A percentile compares a stretch with the other conserved stretches of the same genome.
Conservation (phyloP, 208 protist species). For the Trypanosoma boissoni region DNA sequence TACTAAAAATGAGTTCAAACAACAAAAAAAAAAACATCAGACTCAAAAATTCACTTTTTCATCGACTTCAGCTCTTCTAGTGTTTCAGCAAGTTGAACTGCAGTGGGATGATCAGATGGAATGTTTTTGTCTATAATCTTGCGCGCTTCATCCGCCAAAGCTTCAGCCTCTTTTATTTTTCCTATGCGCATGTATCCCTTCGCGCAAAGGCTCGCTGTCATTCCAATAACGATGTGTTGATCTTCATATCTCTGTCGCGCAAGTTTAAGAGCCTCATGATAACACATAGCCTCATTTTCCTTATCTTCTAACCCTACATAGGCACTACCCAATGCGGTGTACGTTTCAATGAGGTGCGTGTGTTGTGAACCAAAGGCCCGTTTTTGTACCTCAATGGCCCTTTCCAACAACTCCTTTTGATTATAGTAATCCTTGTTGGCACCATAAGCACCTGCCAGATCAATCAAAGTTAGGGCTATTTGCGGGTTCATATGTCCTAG, state of each 20-base stretch:
- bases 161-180: constrained; percentile 40
- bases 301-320: constrained; percentile 55
- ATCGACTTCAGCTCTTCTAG: constrained; percentile 30
- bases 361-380: constrained; percentile 80
- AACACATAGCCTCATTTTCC: constrained; percentile 56
- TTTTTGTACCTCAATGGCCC: constrained; percentile 72
- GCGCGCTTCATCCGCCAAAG: constrained; percentile 42
- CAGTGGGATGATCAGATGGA: constrained; percentile 41
- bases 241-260: constrained; percentile 60
- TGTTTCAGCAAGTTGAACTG: constrained; percentile 36
- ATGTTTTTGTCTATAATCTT: constrained; percentile 51
- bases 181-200: constrained; percentile 45
- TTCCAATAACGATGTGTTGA: constrained; percentile 63
- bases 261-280: constrained; percentile 69
- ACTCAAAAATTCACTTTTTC: constrained; percentile 4
- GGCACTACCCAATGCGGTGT: constrained; percentile 64
- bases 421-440: constrained; percentile 68
- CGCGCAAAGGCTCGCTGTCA: constrained; percentile 56
- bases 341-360: constrained; percentile 67
- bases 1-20: constrained; percentile 17
- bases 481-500: constrained; percentile 77
- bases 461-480: constrained; percentile 66
- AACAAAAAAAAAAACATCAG: constrained; percentile 3
- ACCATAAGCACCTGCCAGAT: constrained; percentile 63
- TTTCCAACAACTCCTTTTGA: constrained; percentile 67